A percentile compares a stretch with the other conserved stretches of the same genome.
Conservation (phyloP, 2,329 filamentous ascomycete species). For the Fusarium sp. region DNA sequence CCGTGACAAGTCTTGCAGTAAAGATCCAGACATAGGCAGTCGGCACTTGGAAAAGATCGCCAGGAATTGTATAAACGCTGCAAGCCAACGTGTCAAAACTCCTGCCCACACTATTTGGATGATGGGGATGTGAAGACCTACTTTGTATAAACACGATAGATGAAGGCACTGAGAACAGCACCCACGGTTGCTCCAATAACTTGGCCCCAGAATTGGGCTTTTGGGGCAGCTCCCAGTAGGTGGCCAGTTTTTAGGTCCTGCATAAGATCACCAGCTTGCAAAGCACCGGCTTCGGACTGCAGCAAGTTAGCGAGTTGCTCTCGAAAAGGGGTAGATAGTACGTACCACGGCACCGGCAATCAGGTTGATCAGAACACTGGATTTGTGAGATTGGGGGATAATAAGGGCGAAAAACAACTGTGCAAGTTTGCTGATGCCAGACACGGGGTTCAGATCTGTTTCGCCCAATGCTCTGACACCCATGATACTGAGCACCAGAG, state of each 20-base stretch:
- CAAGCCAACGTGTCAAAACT: slow-evolving; percentile 19
- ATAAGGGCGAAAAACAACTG: slow-evolving; percentile 95
- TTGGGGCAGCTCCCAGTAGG: slow-evolving; percentile 90
- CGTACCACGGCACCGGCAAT: slow-evolving; percentile 86
- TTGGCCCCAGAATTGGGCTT: slow-evolving; percentile 97
- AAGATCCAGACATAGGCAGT: slow-evolving; percentile 99
- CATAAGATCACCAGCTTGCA: slow-evolving; percentile 96
- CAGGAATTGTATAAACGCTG: slow-evolving; percentile 89
- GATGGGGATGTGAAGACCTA: slow-evolving; percentile 48
- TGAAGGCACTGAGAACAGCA: slow-evolving; percentile 85
- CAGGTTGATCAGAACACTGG: slow-evolving; percentile 94
- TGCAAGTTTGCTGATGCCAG: slow-evolving; percentile 95
- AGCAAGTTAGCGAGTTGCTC: slow-evolving; percentile 9
- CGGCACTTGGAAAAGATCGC: slow-evolving; percentile 91
- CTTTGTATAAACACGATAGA: slow-evolving; percentile 89
- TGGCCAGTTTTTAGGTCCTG: slow-evolving; percentile 98
- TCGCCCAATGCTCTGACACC: slow-evolving; percentile 79
- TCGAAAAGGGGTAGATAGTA: slow-evolving; percentile 12
- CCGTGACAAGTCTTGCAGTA: slow-evolving; percentile 92
- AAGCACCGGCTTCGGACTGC: slow-evolving; percentile 72
- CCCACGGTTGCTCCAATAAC: slow-evolving; percentile 91
- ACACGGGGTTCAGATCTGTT: slow-evolving; percentile 96
- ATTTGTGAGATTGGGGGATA: slow-evolving; percentile 83
- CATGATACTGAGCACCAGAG: slow-evolving; percentile 83
- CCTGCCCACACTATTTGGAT: not conserved